phyloP scores from a whole-genome alignment of 1,284 basidiomycete species.

The Heterobasidion parviporum region DNA sequence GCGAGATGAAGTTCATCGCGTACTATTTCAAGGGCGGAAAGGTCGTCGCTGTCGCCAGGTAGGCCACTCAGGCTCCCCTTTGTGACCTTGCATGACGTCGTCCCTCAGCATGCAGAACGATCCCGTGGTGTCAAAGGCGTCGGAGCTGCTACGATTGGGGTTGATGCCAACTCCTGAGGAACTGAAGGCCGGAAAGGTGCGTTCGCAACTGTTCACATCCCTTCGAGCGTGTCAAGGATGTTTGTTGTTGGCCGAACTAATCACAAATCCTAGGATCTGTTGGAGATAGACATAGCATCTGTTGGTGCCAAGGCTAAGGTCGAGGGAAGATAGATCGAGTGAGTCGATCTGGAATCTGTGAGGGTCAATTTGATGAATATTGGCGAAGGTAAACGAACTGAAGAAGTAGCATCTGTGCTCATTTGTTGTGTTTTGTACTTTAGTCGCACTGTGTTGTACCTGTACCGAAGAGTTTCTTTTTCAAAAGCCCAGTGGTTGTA shows the following conservation, averaged over 20 bases:
- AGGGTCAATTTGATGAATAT: too few species aligned
- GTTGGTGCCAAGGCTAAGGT: constrained; percentile 2
- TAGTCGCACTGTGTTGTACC: too few species aligned
- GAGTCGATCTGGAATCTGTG: too few species aligned
- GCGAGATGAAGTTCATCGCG: constrained; percentile 83
- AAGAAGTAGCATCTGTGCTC: too few species aligned
- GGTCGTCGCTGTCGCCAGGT: constrained; percentile 78
- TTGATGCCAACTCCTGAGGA: constrained; percentile 79
- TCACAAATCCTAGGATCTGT: constrained; percentile 25
- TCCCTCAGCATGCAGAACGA: constrained; percentile 68
- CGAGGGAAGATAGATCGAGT: neutral
- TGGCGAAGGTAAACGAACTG: too few species aligned
- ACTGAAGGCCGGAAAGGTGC: constrained; percentile 58
- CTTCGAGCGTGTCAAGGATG: neutral
- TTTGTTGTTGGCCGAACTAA: neutral
- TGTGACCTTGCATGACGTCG: neutral
- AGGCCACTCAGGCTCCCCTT: constrained; percentile 17
- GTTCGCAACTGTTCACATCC: neutral
- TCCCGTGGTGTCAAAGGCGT: constrained; percentile 74
- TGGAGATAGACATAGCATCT: constrained; percentile 34
- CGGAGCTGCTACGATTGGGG: constrained; percentile 73
- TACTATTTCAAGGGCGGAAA: constrained; percentile 79
- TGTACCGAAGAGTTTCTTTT: too few species aligned
- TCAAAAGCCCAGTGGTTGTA: too few species aligned
- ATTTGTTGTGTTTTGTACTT: too few species aligned